Evolutionary conservation across 352 stramenopile species (phyloP).

Genomic region (Globisporangium polare): DNA sequence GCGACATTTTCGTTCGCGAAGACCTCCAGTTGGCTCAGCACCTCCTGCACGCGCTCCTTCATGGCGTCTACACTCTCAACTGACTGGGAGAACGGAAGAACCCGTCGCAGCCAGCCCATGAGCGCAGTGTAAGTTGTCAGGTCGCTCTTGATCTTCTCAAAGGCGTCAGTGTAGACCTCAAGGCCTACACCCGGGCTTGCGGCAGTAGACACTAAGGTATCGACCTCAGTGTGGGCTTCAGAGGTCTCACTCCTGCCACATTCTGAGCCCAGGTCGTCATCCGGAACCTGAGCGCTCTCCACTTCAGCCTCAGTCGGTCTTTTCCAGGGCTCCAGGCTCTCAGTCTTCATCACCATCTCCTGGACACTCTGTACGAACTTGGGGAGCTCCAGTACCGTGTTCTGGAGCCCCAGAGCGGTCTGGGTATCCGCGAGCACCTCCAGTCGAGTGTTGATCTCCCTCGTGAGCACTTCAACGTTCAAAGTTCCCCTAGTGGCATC

Average conservation of each 20-base stretch:
- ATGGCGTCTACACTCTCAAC: constrained; percentile 25
- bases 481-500: background rate
- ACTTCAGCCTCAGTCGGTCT: background rate
- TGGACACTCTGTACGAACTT: constrained; percentile 18
- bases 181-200: background rate
- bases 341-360: constrained; percentile 14
- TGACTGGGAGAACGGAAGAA: constrained; percentile 30
- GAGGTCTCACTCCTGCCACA: background rate
- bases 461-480: constrained; percentile 31
- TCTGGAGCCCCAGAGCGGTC: constrained; percentile 24
- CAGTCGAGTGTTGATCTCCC: constrained; percentile 34
- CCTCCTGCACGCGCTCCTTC: constrained; percentile 16
- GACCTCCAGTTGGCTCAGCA: constrained; percentile 29
- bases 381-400: constrained; percentile 30
- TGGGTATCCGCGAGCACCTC: constrained; percentile 26
- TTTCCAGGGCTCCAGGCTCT: constrained; percentile 16
- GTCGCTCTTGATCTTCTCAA: constrained; percentile 26
- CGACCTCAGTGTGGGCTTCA: no score
- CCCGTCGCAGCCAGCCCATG: constrained; percentile 22
- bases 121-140: constrained; percentile 23
- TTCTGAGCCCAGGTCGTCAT: background rate
- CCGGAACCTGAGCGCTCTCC: background rate
- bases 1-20: constrained; percentile 19
- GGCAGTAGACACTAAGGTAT: background rate
- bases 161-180: constrained; percentile 18